Evolutionary conservation across 2,329 filamentous ascomycete genomes (phyloP), one percentile per base, ranked within the genome.

Genomic region (Aspergillaceae sp.): DNA sequence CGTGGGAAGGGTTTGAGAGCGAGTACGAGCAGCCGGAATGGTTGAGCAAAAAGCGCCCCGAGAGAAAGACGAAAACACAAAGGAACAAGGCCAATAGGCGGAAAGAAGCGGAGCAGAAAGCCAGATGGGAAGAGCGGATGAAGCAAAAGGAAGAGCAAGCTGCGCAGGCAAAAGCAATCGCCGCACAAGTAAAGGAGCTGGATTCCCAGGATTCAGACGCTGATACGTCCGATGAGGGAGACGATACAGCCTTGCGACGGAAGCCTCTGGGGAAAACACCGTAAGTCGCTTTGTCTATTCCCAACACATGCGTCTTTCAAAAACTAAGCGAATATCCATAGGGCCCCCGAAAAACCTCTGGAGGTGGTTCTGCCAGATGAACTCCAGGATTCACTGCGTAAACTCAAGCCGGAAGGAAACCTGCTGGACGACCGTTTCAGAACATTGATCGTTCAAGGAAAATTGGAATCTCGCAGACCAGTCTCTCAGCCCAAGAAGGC

Each of bases 371-470:
- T 96, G 50, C 78, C 88, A 36, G 82, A 97, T 69, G 80, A 98
- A 72, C 68, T 92, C 60, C 77, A 95, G 67, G 80, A 95, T 61
- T 83, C 88, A 42, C 70, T 96, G 60, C 69, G 92, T 61, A 68
- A 89, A 61, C 70, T 95, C 54, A 94, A 91, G 68, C 92, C 92
- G 0, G 92, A 98, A 67, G 92, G 92, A n/a, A 97, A 96, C 63
- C 72, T 96, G 35, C 74, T 98, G 56, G 88, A 88, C 56, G 92
- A 98, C 61, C 79, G 92, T 43, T 97, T 95, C 73, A 77, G 92
- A 51, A 97, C 80, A 65, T 75, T 97, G 69, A 74, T 97, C 51
- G 78, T 97, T 32, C 81, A 89, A 52, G 92, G 92, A 49, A 94
- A 92, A 71, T 71, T 98, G 50, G 92, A 98, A 74, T 79, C 80